Evolutionary conservation across 176 grass and related monocot species (phyloP).

Genomic region (Triticum dicoccoides): DNA sequence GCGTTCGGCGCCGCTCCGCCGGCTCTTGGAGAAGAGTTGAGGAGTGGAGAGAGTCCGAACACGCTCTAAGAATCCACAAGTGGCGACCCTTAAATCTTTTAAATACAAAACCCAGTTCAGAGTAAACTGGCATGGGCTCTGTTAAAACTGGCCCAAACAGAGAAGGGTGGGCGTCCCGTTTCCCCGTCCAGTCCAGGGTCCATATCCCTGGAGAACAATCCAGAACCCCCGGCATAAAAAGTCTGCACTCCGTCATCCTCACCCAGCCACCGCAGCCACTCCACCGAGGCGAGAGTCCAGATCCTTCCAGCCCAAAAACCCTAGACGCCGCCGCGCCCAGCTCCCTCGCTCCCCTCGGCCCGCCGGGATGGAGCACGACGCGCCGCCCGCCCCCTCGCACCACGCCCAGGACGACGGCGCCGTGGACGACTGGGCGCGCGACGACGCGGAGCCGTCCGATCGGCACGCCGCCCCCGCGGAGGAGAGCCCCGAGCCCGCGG

Average conservation of each 20-base stretch:
- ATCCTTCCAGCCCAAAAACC: conserved; percentile 24
- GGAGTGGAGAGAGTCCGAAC: too few species aligned
- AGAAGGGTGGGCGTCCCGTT: neutral
- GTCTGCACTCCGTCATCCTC: neutral
- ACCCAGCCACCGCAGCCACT: neutral
- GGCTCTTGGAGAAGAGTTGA: too few species aligned
- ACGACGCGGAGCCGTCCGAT: conserved; percentile 48
- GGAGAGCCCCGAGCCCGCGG: neutral
- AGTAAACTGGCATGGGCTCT: neutral
- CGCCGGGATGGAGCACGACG: conserved; percentile 38
- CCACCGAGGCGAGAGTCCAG: neutral
- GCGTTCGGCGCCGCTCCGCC: too few species aligned
- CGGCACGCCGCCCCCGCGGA: neutral
- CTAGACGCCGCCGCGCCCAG: neutral
- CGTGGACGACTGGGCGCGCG: conserved; percentile 65
- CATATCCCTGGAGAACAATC: neutral
- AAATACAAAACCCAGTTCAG: neutral
- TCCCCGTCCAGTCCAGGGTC: neutral
- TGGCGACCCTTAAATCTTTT: too few species aligned
- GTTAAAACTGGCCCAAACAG: neutral
- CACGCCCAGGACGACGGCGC: conserved; percentile 18
- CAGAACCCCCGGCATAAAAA: neutral
- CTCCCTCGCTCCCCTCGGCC: neutral
- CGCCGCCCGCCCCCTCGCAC: neutral
- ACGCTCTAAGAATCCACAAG: too few species aligned